phyloP scores from a whole-genome alignment of 2,329 filamentous ascomycete genomes.

The Cladophialophora yegresii region DNA sequence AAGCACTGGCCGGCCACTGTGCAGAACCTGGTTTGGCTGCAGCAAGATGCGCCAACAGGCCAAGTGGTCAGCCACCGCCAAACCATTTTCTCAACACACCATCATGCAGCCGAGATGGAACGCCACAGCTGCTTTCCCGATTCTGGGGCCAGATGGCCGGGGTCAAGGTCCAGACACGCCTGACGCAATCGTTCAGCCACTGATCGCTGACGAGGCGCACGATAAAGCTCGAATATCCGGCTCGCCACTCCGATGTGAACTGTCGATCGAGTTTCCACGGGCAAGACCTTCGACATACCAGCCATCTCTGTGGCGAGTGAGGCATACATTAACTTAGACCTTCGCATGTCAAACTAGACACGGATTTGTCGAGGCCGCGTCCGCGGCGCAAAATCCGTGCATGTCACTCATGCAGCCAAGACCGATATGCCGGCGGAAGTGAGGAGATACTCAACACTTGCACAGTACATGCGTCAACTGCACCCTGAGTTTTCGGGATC shows the following conservation, averaged over 20 bases:
- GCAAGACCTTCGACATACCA: conserved; percentile 3
- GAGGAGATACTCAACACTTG: background rate
- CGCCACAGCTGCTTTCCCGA: conserved; percentile 8
- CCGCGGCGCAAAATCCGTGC: background rate
- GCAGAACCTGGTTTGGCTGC: conserved; percentile 3
- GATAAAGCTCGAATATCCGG: background rate
- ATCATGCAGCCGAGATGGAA: conserved; percentile 4
- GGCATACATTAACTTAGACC: background rate
- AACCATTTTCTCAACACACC: conserved; percentile 1
- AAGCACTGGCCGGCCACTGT: background rate
- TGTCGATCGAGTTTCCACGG: background rate
- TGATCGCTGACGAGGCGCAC: background rate
- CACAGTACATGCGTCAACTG: background rate
- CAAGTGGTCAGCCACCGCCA: conserved; percentile 14
- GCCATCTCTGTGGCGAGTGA: background rate
- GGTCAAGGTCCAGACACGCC: background rate
- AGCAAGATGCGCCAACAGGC: background rate
- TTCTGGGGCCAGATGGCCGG: conserved; percentile 5
- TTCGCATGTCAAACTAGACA: background rate
- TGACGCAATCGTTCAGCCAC: conserved; percentile 17
- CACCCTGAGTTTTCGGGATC: background rate
- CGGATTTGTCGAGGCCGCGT: background rate
- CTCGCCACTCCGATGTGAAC: background rate
- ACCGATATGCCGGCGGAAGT: background rate
- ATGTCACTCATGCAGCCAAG: background rate